Evolutionary conservation across 2,329 filamentous ascomycete genomes (phyloP), one percentile per base, ranked within the genome.

Genomic region (Xylaria sp.): DNA sequence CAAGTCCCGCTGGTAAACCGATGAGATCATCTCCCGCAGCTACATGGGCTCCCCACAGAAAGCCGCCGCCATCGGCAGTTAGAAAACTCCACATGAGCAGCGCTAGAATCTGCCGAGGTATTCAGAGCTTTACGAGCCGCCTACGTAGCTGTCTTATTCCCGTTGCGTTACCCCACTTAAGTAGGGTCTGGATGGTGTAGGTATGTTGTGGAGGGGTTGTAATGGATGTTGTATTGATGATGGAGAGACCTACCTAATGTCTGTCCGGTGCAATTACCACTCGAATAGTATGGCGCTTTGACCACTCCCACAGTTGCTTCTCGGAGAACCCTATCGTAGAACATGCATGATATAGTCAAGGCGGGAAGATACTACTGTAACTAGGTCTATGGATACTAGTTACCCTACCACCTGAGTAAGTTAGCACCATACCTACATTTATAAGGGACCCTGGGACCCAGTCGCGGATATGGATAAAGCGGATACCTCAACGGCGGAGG

Each of bases 321-420:
- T n/a, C n/a, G n/a, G n/a, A n/a, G n/a, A n/a, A n/a, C n/a, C n/a
- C n/a, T n/a, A n/a, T n/a, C n/a, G n/a, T n/a, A n/a, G n/a, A n/a
- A n/a, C n/a, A n/a, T n/a, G n/a, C n/a, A n/a, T n/a, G n/a, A n/a
- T n/a, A n/a, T n/a, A n/a, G n/a, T n/a, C n/a, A n/a, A n/a, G n/a
- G n/a, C n/a, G n/a, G n/a, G n/a, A n/a, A n/a, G n/a, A n/a, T n/a
- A n/a, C n/a, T n/a, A n/a, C n/a, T n/a, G n/a, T n/a, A n/a, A n/a
- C n/a, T n/a, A n/a, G n/a, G n/a, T n/a, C n/a, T n/a, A n/a, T n/a
- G n/a, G 19, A 24, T n/a, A 42, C 19, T 42, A 17, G 18, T 9
- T 22, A 42, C 19, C 39, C 11, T 34, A 24, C 41, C 21, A 16
- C 9, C 16, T 21, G 17, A 26, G 66, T 70, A 16, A 21, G n/a